Conservation (phyloP, 2,329 filamentous ascomycete genomes). For the Aspergillus thermomutatus region DNA sequence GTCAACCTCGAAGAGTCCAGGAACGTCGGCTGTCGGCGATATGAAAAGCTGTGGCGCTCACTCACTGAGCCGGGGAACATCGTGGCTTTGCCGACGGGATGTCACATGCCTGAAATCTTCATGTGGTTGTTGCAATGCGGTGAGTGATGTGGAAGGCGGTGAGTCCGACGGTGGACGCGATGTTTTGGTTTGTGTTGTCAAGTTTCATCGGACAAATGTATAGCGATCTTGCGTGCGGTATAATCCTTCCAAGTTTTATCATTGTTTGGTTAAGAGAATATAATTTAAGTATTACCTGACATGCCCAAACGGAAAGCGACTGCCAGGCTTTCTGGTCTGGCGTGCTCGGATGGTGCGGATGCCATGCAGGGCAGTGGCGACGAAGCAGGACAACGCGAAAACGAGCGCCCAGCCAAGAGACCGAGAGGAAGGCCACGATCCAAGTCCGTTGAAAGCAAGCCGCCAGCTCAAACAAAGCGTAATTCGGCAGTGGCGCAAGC, state of each 20-base stretch:
- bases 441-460: conserved; percentile 42
- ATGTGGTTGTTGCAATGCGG: conserved; percentile 13
- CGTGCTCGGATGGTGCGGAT: conserved; percentile 48
- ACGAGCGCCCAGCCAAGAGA: conserved; percentile 37
- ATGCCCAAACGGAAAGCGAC: conserved; percentile 43
- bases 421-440: conserved; percentile 35
- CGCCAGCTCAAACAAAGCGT: conserved; percentile 26
- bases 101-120: conserved; percentile 20
- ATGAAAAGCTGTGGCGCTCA: conserved; percentile 16
- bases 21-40: conserved; percentile 10
- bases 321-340: conserved; percentile 43
- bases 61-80: background rate
- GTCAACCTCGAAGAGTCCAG: background rate
- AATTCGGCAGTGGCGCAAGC: conserved; percentile 20
- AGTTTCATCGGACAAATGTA: background rate
- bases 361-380: conserved; percentile 30
- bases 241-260: background rate
- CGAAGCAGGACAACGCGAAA: conserved; percentile 26
- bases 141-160: background rate
- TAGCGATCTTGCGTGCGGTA: background rate
- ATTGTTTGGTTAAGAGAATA: background rate
- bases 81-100: conserved; percentile 16
- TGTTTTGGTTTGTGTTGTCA: background rate
- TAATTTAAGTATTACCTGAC: background rate
- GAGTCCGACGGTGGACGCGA: background rate